Conservation (phyloP, 2,329 filamentous ascomycete genomes). For the Aspergillus sp. region DNA sequence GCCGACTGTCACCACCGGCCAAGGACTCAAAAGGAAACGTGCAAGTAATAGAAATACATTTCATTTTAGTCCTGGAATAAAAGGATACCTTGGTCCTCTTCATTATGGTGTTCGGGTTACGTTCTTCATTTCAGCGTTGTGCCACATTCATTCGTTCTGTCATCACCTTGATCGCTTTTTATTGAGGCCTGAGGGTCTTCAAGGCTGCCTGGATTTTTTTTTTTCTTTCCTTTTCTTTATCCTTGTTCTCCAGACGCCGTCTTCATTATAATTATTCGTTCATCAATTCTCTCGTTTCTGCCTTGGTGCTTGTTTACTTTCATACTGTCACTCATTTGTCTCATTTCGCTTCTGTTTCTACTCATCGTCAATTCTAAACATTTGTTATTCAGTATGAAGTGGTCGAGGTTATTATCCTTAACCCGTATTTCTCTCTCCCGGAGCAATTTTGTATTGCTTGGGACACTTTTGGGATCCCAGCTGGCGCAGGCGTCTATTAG, state of each 20-base stretch:
- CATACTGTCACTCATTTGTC: neutral
- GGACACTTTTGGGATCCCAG: constrained; percentile 15
- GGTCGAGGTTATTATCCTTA: neutral
- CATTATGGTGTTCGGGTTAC: neutral
- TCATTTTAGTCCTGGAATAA: too few species aligned
- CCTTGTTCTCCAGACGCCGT: too few species aligned
- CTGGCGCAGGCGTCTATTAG: constrained; percentile 14
- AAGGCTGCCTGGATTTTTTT: neutral
- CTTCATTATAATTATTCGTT: neutral
- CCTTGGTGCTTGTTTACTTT: neutral
- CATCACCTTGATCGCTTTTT: too few species aligned
- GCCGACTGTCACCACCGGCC: neutral
- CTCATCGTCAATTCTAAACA: neutral
- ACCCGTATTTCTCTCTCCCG: neutral
- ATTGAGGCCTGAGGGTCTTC: neutral
- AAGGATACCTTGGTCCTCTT: too few species aligned
- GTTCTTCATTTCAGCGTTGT: neutral
- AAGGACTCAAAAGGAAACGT: neutral
- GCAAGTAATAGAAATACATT: neutral
- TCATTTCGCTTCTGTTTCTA: neutral
- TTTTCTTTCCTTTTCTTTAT: too few species aligned
- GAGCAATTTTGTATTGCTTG: neutral
- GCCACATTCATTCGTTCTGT: neutral
- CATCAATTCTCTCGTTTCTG: neutral
- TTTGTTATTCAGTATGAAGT: neutral